Evolutionary conservation across 176 grass and related monocot genomes (phyloP), one percentile per base, ranked within the genome.

Genomic region (Dactylis glomerata): DNA sequence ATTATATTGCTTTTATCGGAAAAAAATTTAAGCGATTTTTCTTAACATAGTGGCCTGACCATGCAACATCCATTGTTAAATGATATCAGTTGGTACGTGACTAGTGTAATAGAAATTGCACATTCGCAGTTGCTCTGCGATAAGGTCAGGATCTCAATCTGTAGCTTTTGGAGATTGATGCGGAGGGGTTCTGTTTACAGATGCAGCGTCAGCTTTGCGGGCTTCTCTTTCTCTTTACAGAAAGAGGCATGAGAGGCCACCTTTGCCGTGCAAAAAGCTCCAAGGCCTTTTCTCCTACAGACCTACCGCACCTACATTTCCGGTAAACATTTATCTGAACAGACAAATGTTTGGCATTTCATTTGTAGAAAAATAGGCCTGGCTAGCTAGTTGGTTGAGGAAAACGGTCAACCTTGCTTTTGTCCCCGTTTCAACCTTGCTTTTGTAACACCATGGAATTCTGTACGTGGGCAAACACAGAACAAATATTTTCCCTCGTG

Each of bases 201-300:
- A 77, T 54, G 44, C 70, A 81, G 47, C 66, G 71, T 56, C 46
- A 49, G 17, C 78, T 75, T 89, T 85, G 40, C 61, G 38, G 76
- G 57, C 40, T 59, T 51, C 38, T 38, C 37, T 80, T 47, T 86
- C 77, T 16, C 88, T 89, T 82, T 82, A 4, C n/a, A 71, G 52
- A 82, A 86, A 86, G 78, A 71, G 45, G 66, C 55, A 49, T 8
- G 15, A 0, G 75, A 66, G n/a, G n/a, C 88, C 63, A 77, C 62
- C 70, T 85, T 77, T 84, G 62, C 59, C 59, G 49, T 50, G 32
- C 10, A 42, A 78, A 86, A 77, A 82, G 78, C 26, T 82, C 40
- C 31, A 63, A 56, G 51, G 30, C 50, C 10, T 71, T 63, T 77
- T 65, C 55, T 82, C n/a, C 38, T 27, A 58, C 22, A 10, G 72